These are phyloP conservation scores for Erysimum cheiri DNA, from an alignment of 441 rosid genomes.

Conservation along the genomic window DNA sequence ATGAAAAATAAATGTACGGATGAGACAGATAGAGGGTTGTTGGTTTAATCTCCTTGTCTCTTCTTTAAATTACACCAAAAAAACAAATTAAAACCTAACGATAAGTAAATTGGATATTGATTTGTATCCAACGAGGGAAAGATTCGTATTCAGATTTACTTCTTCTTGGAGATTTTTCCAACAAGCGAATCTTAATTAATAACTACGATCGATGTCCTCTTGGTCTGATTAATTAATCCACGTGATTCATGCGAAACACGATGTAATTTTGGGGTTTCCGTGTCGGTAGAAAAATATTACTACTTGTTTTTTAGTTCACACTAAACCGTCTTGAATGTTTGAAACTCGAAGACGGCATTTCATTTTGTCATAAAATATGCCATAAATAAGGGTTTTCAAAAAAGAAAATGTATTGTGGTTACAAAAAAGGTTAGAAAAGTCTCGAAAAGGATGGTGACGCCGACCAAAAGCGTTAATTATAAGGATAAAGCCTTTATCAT, in stretches of 20 bases:
- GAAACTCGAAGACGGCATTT: neutral
- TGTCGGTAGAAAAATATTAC: neutral
- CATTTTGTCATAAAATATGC: neutral
- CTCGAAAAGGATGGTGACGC: neutral
- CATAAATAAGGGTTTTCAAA: neutral
- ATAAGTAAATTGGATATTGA: neutral
- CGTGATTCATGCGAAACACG: conserved; percentile 40
- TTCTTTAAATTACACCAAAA: conserved; percentile 21
- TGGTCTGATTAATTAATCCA: conserved; percentile 17
- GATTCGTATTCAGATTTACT: conserved; percentile 16
- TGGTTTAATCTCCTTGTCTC: conserved; percentile 28
- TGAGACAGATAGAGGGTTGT: conserved; percentile 7
- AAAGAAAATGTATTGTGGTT: neutral
- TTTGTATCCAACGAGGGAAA: conserved; percentile 17
- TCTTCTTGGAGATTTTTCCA: conserved; percentile 12
- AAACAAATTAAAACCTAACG: conserved; percentile 13
- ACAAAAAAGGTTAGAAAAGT: neutral
- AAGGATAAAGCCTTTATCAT: neutral
- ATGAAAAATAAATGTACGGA: conserved; percentile 29
- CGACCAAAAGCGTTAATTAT: neutral
- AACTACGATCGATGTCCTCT: neutral
- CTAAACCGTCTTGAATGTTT: neutral
- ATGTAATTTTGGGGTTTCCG: neutral
- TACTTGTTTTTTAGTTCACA: neutral
- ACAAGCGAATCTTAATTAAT: neutral